Conservation (phyloP, 208 protist genomes). For the Wallacemonas rigidus region DNA sequence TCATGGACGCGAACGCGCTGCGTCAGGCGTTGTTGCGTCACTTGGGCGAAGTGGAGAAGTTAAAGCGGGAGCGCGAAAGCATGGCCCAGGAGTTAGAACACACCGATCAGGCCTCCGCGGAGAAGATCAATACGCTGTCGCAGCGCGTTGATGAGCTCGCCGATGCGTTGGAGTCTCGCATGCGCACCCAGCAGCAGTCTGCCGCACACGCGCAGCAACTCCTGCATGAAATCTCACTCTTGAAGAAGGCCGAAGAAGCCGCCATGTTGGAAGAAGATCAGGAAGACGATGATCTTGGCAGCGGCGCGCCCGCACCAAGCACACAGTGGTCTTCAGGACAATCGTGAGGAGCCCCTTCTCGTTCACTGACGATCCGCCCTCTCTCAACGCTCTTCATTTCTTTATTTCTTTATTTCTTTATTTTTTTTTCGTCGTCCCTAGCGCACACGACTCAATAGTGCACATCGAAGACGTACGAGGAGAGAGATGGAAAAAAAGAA, state of each 20-base stretch:
- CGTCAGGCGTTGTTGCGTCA: slow-evolving; percentile 8
- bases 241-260: slow-evolving; percentile 15
- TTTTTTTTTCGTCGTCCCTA: neutral
- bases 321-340: slow-evolving; percentile 2
- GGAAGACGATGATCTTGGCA: slow-evolving; percentile 9
- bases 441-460: no score
- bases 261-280: slow-evolving; percentile 6
- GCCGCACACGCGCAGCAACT: neutral
- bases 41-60: slow-evolving; percentile 6
- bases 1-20: neutral
- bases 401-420: neutral
- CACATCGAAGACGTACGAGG: no score
- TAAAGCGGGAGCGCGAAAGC: slow-evolving; percentile 2
- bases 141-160: slow-evolving; percentile 13
- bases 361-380: neutral
- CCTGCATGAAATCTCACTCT: slow-evolving; percentile 7
- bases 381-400: neutral
- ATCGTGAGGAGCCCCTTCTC: neutral
- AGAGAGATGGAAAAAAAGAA: neutral
- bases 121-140: slow-evolving; percentile 1
- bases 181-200: slow-evolving; percentile 6
- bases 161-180: neutral
- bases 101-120: neutral
- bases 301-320: neutral
- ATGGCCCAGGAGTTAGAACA: slow-evolving; percentile 4